Evolutionary conservation across 2,329 filamentous ascomycete genomes (phyloP).

Genomic region (Colletotrichum zoysiae): DNA sequence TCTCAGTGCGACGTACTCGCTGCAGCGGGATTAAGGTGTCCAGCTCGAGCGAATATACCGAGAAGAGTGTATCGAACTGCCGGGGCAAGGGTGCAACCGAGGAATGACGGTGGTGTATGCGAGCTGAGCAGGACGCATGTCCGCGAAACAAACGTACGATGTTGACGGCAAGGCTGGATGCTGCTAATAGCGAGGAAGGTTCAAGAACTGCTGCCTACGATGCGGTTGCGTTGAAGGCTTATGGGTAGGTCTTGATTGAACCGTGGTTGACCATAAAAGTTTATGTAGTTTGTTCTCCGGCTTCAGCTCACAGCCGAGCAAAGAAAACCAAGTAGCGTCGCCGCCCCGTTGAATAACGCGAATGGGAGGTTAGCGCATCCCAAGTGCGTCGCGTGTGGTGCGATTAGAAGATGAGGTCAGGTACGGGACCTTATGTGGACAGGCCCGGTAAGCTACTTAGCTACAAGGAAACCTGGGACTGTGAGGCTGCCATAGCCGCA

Average conservation of each 20-base stretch:
- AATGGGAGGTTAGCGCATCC: conserved; percentile 6
- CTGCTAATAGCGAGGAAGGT: not conserved
- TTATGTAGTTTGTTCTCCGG: conserved; percentile 3
- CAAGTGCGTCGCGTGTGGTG: not conserved
- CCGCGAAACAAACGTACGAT: not conserved
- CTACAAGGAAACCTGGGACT: not conserved
- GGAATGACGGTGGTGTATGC: not conserved
- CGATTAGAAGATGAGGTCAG: not conserved
- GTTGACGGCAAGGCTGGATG: too few species aligned
- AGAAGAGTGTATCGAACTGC: not conserved
- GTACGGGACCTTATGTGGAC: not conserved
- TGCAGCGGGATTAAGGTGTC: conserved; percentile 1
- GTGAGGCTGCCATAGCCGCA: not conserved
- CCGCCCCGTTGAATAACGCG: conserved; percentile 1
- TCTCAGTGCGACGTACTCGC: conserved; percentile 2
- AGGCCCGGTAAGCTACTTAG: not conserved
- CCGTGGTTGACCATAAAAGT: not conserved
- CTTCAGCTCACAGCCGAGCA: not conserved
- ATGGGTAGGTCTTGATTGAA: not conserved
- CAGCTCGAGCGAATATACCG: conserved; percentile 11
- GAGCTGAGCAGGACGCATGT: not conserved
- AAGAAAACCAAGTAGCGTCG: conserved; percentile 4
- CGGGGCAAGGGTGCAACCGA: not conserved
- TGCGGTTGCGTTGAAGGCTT: not conserved
- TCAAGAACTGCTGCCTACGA: not conserved